Base-by-base conservation (phyloP, 371 early-diverging fungal species). In the Circinella minor region DNA sequence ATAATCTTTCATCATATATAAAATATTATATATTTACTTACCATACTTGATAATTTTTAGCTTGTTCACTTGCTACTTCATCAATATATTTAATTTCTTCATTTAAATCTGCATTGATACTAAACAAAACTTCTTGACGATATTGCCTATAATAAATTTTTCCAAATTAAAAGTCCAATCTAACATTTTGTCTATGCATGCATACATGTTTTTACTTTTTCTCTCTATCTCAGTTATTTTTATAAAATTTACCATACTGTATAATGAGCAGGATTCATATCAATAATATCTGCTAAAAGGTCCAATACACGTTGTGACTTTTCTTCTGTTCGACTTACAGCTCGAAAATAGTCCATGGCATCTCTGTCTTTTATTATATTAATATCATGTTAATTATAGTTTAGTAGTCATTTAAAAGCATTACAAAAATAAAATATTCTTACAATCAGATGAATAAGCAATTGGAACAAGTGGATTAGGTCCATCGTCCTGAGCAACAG, bases 41-140 rank as follows among this genome's bases (percentile, higher is more conserved):
- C 96, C 96, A 97, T 36, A 96, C 88, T 82, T 98, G 98, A 81
- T 98, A 98, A 72, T 91, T 94, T 75, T 99, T 99, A 20, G 95
- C 94, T 70, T 94, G 85, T 36, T 90, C 89, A 6, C 71, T 77
- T 6, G 92, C 91, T 71, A 96, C 84, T 10, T 82, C 80, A 36
- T 89, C 81, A 18, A 95, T 79, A 79, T 90, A 95, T 4, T 88
- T 88, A 13, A 97, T 83, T 74, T 99, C 99, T 14, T 77, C 65
- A 13, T 77, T 54, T 43, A 95, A 73, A 73, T 94, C 89, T 10
- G 78, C 67, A 47, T 85, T 66, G 46, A 96, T 77, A 15, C 87
- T 85, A 65, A 88, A 80, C 18, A 98, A 74, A 4, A 92, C 82
- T 48, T 92, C 87, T 72, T 93, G 93, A 64, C 98, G 93, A 70